phyloP scores from a whole-genome alignment of 306 rosid genomes.

The Cicer pinnatifidum region DNA sequence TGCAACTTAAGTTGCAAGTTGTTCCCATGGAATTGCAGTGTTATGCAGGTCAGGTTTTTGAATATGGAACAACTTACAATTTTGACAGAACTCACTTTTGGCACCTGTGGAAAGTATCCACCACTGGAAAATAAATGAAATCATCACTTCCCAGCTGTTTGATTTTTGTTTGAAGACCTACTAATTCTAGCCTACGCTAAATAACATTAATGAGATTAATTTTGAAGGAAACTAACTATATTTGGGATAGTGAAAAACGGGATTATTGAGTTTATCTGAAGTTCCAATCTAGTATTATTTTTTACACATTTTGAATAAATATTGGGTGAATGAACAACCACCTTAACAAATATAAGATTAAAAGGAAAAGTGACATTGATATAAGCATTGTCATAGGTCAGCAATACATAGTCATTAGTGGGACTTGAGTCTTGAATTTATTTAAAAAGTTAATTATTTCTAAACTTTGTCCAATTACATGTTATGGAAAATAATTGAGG shows the following conservation, averaged over 20 bases:
- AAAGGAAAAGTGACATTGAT: background rate
- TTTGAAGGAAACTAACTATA: background rate
- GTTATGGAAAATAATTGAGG: background rate
- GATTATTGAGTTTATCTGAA: no score
- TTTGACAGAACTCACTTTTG: background rate
- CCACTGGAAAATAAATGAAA: background rate
- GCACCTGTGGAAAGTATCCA: background rate
- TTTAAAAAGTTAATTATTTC: background rate
- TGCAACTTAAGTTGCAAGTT: conserved; percentile 8
- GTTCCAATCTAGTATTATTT: no score
- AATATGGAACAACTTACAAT: conserved; percentile 3
- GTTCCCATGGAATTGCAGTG: conserved; percentile 9
- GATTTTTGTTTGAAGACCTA: background rate
- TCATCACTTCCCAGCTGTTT: background rate
- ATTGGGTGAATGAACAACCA: background rate
- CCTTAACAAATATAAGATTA: background rate
- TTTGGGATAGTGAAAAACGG: no score
- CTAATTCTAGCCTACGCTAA: background rate
- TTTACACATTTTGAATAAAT: no score
- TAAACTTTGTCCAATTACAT: background rate
- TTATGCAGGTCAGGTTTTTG: conserved; percentile 5
- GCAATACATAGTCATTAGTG: background rate
- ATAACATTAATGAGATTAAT: background rate
- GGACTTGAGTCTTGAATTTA: background rate
- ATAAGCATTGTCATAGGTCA: background rate